These are phyloP conservation scores for Yarrowia porcina DNA, from an alignment of 805 yeast genomes.

Conservation along the genomic window DNA sequence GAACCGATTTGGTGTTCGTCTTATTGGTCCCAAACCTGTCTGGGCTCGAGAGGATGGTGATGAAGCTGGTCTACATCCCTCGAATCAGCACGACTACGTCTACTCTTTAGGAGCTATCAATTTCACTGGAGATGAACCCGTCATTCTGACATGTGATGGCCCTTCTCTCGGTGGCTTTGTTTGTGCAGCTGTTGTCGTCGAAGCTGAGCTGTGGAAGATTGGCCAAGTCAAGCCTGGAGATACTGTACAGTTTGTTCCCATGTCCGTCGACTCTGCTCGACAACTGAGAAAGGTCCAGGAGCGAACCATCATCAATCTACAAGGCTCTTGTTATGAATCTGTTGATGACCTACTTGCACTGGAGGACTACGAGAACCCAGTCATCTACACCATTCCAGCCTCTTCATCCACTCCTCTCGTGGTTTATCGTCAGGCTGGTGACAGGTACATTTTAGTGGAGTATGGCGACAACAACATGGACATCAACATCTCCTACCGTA, in stretches of 20 bases:
- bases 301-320: conserved; percentile 34
- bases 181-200: conserved; percentile 92
- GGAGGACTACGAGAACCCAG: conserved; percentile 66
- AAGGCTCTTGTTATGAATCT: conserved; percentile 48
- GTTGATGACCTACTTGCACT: conserved; percentile 61
- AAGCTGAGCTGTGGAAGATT: conserved; percentile 97
- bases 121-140: conserved; percentile 98
- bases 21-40: conserved; percentile 91
- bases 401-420: conserved; percentile 60
- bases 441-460: conserved; percentile 84
- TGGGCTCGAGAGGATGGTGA: conserved; percentile 98
- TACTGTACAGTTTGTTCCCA: conserved; percentile 71
- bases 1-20: conserved; percentile 91
- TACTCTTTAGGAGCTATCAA: conserved; percentile 95
- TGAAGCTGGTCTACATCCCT: conserved; percentile 96
- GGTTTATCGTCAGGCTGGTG: conserved; percentile 95
- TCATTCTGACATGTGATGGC: conserved; percentile 93
- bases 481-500: conserved; percentile 78
- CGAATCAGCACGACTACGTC: conserved; percentile 96
- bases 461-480: conserved; percentile 89
- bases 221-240: conserved; percentile 98
- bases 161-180: conserved; percentile 97
- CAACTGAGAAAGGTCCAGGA: conserved; percentile 62
- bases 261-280: conserved; percentile 66
- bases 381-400: conserved; percentile 52